phyloP scores from a whole-genome alignment of 2,329 filamentous ascomycete genomes.

The Rutstroemia sydowiana region DNA sequence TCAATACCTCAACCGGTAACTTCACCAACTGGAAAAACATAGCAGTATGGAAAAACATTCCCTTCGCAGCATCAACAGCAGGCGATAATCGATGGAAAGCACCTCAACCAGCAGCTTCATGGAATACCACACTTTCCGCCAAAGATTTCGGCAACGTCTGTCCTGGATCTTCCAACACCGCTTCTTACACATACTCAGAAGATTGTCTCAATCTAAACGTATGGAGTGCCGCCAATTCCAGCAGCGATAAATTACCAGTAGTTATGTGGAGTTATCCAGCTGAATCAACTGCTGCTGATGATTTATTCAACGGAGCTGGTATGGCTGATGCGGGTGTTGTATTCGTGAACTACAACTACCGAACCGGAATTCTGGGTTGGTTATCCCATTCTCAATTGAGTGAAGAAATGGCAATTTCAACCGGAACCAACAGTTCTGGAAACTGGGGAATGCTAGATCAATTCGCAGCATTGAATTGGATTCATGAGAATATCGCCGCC shows the following conservation, averaged over 20 bases:
- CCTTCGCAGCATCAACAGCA: conserved; percentile 31
- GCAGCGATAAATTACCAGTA: conserved; percentile 20
- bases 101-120: conserved; percentile 24
- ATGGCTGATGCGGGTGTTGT: conserved; percentile 33
- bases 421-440: conserved; percentile 22
- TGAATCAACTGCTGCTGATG: conserved; percentile 10
- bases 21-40: conserved; percentile 24
- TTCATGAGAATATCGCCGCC: conserved; percentile 44
- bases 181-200: conserved; percentile 26
- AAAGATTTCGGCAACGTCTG: conserved; percentile 26
- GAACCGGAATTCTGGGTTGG: conserved; percentile 54
- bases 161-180: conserved; percentile 20
- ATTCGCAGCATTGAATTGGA: conserved; percentile 50
- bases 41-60: conserved; percentile 1
- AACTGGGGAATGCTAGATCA: conserved; percentile 50
- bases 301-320: conserved; percentile 19
- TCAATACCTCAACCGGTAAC: conserved; percentile 12
- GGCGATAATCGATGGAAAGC: conserved; percentile 33
- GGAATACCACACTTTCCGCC: conserved; percentile 21
- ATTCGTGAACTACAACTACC: conserved; percentile 54
- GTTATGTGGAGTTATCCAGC: conserved; percentile 30
- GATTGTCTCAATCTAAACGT: conserved; percentile 41
- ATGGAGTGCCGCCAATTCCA: conserved; percentile 26
- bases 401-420: conserved; percentile 11
- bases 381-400: conserved; percentile 36